Evolutionary conservation across 2,329 filamentous ascomycete species (phyloP).

Genomic region (Teratosphaeria gauchensis): DNA sequence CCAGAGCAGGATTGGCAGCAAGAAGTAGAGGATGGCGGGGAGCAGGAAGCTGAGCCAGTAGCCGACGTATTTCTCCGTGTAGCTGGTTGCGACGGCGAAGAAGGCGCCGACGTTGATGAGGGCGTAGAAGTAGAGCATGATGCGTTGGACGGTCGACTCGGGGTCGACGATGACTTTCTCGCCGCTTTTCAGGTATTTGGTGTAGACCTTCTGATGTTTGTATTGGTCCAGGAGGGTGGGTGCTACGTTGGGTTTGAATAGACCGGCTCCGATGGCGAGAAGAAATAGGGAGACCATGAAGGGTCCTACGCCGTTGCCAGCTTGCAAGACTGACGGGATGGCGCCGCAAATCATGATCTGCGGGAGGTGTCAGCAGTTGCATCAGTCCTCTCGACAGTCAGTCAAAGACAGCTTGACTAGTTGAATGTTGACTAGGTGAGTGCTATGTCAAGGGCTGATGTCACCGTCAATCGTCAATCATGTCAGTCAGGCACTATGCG

Average conservation of each 20-base stretch:
- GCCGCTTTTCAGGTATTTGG: conserved; percentile 28
- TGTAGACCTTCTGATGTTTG: conserved; percentile 28
- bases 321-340: conserved; percentile 10
- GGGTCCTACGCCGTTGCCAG: conserved; percentile 6
- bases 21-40: conserved; percentile 51
- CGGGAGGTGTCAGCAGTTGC: not conserved
- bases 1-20: conserved; percentile 25
- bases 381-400: not conserved
- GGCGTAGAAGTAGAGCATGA: conserved; percentile 55
- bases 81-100: conserved; percentile 55
- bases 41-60: conserved; percentile 57
- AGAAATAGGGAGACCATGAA: conserved; percentile 49
- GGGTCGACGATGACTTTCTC: conserved; percentile 39
- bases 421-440: too few species aligned
- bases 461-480: too few species aligned
- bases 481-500: too few species aligned
- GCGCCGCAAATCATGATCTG: conserved; percentile 9
- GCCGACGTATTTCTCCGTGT: conserved; percentile 54
- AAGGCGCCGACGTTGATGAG: conserved; percentile 66
- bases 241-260: conserved; percentile 69
- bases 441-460: too few species aligned
- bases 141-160: conserved; percentile 35
- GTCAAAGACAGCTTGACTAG: too few species aligned
- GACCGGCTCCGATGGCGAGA: conserved; percentile 54
- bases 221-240: conserved; percentile 40